Percentiles rank a stretch among this genome's conserved stretches.
These are phyloP conservation scores for Aspergillus brunneoviolaceus DNA, from an alignment of 2,329 filamentous ascomycete species.

Conservation along the genomic window DNA sequence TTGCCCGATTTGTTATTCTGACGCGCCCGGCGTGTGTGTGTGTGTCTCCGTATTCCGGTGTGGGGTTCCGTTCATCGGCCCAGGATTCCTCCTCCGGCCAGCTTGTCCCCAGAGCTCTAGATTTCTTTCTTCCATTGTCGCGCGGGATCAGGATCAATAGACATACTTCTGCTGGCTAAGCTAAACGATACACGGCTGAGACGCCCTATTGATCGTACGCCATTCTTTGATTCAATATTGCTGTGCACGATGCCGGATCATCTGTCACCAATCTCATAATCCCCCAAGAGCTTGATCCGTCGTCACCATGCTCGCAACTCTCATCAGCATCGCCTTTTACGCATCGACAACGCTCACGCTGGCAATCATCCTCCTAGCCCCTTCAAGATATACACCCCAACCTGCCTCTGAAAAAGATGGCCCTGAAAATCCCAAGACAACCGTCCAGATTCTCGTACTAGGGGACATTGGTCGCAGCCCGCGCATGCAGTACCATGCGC, in stretches of 20 bases:
- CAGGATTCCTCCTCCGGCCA: conserved; percentile 14
- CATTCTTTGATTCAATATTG: neutral
- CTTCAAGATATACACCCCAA: conserved; percentile 51
- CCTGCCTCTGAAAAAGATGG: conserved; percentile 25
- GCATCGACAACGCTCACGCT: conserved; percentile 52
- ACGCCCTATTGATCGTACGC: neutral
- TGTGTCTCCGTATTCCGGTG: neutral
- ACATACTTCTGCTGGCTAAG: neutral
- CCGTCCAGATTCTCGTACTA: conserved; percentile 82
- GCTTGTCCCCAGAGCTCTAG: neutral
- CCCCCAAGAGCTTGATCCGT: neutral
- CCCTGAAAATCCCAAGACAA: conserved; percentile 39
- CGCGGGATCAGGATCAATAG: neutral
- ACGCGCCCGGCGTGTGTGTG: neutral
- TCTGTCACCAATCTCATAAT: neutral
- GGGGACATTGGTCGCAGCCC: conserved; percentile 95
- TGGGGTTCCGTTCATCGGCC: conserved; percentile 10
- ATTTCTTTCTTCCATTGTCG: neutral
- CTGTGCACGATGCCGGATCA: neutral
- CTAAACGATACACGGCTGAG: neutral
- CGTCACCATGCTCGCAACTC: conserved; percentile 34
- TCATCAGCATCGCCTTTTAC: conserved; percentile 40
- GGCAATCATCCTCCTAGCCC: conserved; percentile 51
- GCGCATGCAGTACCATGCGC: conserved; percentile 96
- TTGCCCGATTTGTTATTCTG: neutral